Evolutionary conservation across 2,329 filamentous ascomycete genomes (phyloP).

Genomic region (Penicillium sclerotiorum): DNA sequence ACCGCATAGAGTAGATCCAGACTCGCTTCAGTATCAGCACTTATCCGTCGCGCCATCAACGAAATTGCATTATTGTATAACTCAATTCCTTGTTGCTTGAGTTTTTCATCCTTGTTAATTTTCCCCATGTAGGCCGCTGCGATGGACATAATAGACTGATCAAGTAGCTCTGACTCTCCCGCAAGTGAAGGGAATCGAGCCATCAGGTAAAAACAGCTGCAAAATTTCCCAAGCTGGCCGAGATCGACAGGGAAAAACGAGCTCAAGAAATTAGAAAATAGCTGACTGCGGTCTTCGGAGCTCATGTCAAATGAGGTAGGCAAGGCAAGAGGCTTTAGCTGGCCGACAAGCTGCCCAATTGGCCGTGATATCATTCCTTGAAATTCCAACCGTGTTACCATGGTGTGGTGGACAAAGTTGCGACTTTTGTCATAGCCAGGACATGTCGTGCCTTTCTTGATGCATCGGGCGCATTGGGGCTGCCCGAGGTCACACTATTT

Average conservation of each 20-base stretch:
- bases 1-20: neutral
- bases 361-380: neutral
- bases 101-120: neutral
- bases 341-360: neutral
- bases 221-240: neutral
- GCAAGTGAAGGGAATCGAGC: neutral
- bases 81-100: neutral
- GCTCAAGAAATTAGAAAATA: neutral
- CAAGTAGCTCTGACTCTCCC: neutral
- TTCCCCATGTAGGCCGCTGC: neutral
- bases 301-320: neutral
- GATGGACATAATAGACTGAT: neutral
- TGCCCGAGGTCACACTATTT: slow-evolving; percentile 4
- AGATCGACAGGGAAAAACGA: neutral
- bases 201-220: slow-evolving; percentile 1
- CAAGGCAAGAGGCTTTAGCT: neutral
- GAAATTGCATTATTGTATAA: neutral
- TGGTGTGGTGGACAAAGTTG: slow-evolving; percentile 5
- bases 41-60: neutral
- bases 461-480: slow-evolving; percentile 6
- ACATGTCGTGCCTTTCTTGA: slow-evolving; percentile 2
- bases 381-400: neutral
- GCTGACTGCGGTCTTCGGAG: neutral
- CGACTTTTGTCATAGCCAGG: slow-evolving; percentile 6
- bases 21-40: neutral